A percentile compares a stretch with the other conserved stretches of the same genome.
Conservation (phyloP, 164 flowering plant species). For the Umbilicus rupestris region DNA sequence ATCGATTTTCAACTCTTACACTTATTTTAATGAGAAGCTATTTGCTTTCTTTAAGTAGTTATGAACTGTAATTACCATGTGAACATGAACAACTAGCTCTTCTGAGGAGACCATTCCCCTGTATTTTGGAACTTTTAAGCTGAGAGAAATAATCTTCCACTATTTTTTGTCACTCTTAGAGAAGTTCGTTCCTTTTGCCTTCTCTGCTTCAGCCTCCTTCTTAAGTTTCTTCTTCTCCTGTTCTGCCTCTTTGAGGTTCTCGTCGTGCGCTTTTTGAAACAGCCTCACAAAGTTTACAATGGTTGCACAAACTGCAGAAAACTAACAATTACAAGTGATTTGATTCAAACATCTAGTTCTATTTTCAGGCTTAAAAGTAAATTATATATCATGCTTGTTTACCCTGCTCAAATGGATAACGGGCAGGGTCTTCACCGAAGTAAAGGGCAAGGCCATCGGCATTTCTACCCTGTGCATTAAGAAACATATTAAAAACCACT, state of each 20-base stretch:
- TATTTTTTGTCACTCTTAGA: slow-evolving; percentile 34
- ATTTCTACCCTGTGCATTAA: slow-evolving; percentile 74
- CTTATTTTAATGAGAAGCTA: too few species aligned
- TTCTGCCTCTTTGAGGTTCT: slow-evolving; percentile 80
- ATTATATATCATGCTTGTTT: slow-evolving; percentile 8
- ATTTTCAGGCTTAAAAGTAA: not conserved
- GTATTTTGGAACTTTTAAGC: not conserved
- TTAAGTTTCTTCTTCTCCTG: slow-evolving; percentile 84
- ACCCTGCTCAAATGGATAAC: slow-evolving; percentile 99
- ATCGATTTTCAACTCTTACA: not conserved
- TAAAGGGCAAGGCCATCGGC: slow-evolving; percentile 93
- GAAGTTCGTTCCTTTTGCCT: slow-evolving; percentile 35
- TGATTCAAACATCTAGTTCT: not conserved
- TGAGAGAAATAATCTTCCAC: slow-evolving; percentile 23
- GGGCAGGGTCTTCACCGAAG: slow-evolving; percentile 94
- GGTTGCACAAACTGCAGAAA: slow-evolving; percentile 66
- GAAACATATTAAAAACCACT: slow-evolving; percentile 9
- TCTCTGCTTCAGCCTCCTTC: slow-evolving; percentile 88
- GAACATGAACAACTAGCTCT: not conserved
- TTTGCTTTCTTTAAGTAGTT: not conserved
- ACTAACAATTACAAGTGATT: slow-evolving; percentile 3
- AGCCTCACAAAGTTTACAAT: slow-evolving; percentile 71
- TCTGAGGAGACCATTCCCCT: not conserved
- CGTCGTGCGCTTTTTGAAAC: slow-evolving; percentile 84
- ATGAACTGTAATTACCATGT: not conserved